Base-by-base conservation (phyloP, 2,329 filamentous ascomycete genomes). In the Fusarium irregulare region DNA sequence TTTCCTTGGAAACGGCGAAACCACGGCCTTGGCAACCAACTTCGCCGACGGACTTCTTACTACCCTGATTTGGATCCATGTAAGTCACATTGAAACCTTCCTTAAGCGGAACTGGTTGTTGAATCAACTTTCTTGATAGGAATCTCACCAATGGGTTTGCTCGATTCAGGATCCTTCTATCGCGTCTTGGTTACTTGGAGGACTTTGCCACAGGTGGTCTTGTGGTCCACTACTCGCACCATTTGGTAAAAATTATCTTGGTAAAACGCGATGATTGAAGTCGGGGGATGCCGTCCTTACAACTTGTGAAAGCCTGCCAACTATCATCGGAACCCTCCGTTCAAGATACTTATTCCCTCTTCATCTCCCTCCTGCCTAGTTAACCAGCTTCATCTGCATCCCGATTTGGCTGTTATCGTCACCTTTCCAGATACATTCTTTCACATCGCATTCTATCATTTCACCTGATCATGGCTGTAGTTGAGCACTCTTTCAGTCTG, bases 391-490 rank as follows among this genome's bases (percentile, higher is more conserved):
- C 21, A 46, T 25, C 10, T n/a, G 3, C 9, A 45, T 3, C 6
- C 4, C 1, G 14, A 7, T 34, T 18, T 8, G 13, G 30, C 30
- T 14, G 27, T 27, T 9, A 25, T 25, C 8, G 25, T 9, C 25
- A 25, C 7, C 25, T 3, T 25, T 25, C 25, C 7, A 25, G 25
- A 2, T 25, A 7, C 23, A 25, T 25, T 7, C 25, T 8, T 27
- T 11, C 25, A 27, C 1, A 2, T 21, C 2, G 21, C 21, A 21
- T 21, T 21, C 21, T 21, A 2, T 21, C 21, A 2, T 21, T 21
- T 21, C 21, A 21, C 21, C 2, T 21, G 2, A 21, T 21, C 2
- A 68, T 68, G 66, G 65, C 64, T n/a, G 51, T 45, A 4, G 34
- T 37, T 7, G 18, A n/a, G 4, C 18, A 4, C 1, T 37, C 34